Base-by-base conservation (phyloP, 371 early-diverging fungal genomes). In the Rhizopus sp. region DNA sequence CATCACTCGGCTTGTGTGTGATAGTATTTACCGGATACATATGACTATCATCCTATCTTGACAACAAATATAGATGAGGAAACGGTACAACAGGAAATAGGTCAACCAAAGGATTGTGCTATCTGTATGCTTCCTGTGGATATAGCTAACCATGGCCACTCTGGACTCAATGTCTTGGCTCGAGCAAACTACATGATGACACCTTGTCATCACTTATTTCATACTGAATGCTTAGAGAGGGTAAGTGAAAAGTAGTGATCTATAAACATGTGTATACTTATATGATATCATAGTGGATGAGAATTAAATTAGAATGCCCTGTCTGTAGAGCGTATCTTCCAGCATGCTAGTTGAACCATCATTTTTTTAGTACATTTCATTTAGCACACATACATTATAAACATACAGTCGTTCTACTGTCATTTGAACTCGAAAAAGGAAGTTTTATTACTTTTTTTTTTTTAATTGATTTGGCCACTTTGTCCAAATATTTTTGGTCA, bases 161-260 rank as follows among this genome's bases (percentile, higher is more conserved):
- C 81, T 30, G 66, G 81, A 6, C 58, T 85, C 4, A 70, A 80
- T 52, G 79, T 75, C 13, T 64, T 84, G 8, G 78, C 81, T 39
- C 66, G 85, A 49, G 62, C 83, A 13, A 72, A 74, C 15, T 91
- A 92, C 57, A 92, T 92, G 90, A 68, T 92, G 41, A 93, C 93
- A 29, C 93, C 92, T 1, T 93, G 92, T 68, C 85, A 87, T 12
- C 93, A 91, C 58, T 59, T 91, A 37, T 93, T 89, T 70, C 92
- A 92, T 68, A 83, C 89, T 1, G 85, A 86, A n/a, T 93, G 92
- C 59, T 60, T 92, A 54, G 84, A 83, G 46, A 75, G 70, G 73
- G 85, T 80, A 82, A 66, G 53, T 15, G 15, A 46, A 30, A 8
- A 48, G 39, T 30, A 3, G 4, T 5, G n/a, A 10, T 33, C 3